A percentile compares a stretch with the other conserved stretches of the same genome.
phyloP scores from a whole-genome alignment of 2,329 filamentous ascomycete species.

The Daldinia eschscholtzii region DNA sequence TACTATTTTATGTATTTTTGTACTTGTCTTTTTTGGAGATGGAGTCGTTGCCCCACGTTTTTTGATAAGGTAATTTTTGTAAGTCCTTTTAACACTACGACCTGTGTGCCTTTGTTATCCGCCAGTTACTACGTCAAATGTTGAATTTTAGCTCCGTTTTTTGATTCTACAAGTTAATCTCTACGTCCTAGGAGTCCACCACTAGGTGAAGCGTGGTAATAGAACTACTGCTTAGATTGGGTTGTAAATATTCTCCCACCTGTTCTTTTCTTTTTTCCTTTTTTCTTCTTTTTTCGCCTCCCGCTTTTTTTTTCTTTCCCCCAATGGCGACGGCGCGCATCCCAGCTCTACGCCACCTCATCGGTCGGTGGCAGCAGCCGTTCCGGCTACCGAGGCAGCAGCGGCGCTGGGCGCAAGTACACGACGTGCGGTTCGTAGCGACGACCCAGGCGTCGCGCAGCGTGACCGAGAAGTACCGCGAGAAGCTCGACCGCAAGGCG shows the following conservation, averaged over 20 bases:
- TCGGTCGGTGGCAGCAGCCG: constrained; percentile 36
- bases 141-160: constrained; percentile 5
- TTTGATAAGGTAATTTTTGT: neutral
- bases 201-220: neutral
- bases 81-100: neutral
- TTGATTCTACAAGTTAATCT: neutral
- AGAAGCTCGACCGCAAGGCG: constrained; percentile 87
- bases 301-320: neutral
- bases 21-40: constrained; percentile 2
- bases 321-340: constrained; percentile 40
- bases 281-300: neutral
- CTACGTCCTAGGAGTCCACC: neutral
- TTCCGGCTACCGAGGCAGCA: constrained; percentile 61
- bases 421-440: constrained; percentile 90
- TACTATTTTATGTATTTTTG: neutral
- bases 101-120: constrained; percentile 1
- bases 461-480: constrained; percentile 85
- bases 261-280: neutral
- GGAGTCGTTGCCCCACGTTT: constrained; percentile 8
- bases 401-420: constrained; percentile 89
- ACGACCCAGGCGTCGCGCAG: constrained; percentile 77
- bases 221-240: neutral
- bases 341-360: constrained; percentile 37
- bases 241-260: neutral
- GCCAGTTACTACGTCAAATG: neutral